Base-by-base conservation (phyloP, 164 flowering plant species). In the Malania oleifera region DNA sequence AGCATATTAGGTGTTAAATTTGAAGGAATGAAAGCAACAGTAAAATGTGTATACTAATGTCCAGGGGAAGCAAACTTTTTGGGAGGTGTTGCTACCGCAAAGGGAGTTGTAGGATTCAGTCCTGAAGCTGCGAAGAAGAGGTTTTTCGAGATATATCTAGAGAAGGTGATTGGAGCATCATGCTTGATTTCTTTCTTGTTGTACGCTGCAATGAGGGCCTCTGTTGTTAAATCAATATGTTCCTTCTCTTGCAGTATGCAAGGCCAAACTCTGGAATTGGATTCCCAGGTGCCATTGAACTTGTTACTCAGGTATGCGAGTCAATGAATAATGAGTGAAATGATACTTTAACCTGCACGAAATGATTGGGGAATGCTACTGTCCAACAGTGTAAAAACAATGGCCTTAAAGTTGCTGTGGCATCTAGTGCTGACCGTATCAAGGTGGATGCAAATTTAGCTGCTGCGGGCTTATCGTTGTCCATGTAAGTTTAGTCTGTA, bases 351-450 rank as follows among this genome's bases (percentile, higher is more conserved):
- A 19, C 7, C 18, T 53, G 68, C 55, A 54, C 25, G 49, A 17
- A 26, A 24, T 62, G 54, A 60, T 57, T 31, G 35, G 7, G 13
- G 24, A 3, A 27, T 46, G 52, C 18, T 67, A 52, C 20, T 57
- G 25, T 69, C 3, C 10, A 43, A 64, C 83, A 90, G 99, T 93
- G 99, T 80, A 93, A 90, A 71, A 68, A 45, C 63, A 77, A 65
- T 66, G 96, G 97, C 60, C 91, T 93, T 29, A 93, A 88, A 80
- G 93, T 93, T 71, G 97, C 99, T 39, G 99, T 93, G 69, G 99
- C 97, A 59, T 93, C 99, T 29, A 93, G 97, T 80, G 99, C 99
- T 70, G 97, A 90, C 71, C 87, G 97, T 22, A 75, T 90, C 75
- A 93, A 90, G 73, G 97, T 93, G 37, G 85, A 93, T 68, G 96